Evolutionary conservation across 2,329 filamentous ascomycete genomes (phyloP).

Genomic region (Claviceps cyperi): DNA sequence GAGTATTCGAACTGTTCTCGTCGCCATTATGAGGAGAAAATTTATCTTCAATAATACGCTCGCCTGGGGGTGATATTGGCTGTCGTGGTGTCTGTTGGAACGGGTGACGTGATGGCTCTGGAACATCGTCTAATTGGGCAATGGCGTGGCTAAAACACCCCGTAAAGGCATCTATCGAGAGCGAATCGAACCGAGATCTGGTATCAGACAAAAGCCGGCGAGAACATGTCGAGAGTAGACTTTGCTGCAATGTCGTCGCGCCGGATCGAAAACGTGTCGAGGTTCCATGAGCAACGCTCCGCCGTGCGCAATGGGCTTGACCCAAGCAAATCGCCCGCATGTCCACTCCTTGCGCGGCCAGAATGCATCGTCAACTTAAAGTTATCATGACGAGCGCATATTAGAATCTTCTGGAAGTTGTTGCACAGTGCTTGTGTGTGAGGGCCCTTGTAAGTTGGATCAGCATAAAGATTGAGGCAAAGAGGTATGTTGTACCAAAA

Average conservation of each 20-base stretch:
- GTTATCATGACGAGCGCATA: not conserved
- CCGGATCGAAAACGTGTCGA: not conserved
- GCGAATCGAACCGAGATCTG: not conserved
- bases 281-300: slow-evolving; percentile 7
- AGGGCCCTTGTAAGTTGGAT: too few species aligned
- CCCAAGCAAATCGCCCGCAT: slow-evolving; percentile 13
- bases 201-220: not conserved
- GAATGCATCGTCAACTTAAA: not conserved
- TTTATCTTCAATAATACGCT: not conserved
- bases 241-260: not conserved
- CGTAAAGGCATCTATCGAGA: not conserved
- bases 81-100: not conserved
- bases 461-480: too few species aligned
- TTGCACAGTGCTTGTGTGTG: too few species aligned
- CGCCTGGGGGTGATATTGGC: not conserved
- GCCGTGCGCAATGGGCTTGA: slow-evolving; percentile 13
- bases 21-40: too few species aligned
- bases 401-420: too few species aligned
- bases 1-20: not conserved
- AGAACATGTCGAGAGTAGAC: not conserved
- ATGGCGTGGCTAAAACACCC: not conserved
- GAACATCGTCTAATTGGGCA: not conserved
- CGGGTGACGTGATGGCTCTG: not conserved
- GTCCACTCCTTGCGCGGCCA: not conserved
- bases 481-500: too few species aligned